A percentile compares a stretch with the other conserved stretches of the same genome.
phyloP scores from a whole-genome alignment of 164 flowering plant genomes.

The Vitis cinerea region DNA sequence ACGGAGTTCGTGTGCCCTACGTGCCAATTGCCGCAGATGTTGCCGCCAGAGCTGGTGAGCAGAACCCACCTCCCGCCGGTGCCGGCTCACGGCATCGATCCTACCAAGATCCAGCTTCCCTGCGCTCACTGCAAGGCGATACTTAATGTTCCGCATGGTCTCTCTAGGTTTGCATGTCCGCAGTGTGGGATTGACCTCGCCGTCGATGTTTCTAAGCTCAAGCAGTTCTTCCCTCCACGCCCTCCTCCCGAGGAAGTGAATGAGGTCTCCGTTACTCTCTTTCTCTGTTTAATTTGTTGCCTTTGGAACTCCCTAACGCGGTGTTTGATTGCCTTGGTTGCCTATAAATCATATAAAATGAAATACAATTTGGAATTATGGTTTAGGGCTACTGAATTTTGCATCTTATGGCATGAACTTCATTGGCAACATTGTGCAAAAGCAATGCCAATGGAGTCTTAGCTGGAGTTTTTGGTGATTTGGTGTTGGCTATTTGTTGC shows the following conservation, averaged over 20 bases:
- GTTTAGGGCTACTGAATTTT: too few relatives aligned
- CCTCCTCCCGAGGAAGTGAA: constrained; percentile 69
- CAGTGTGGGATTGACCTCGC: constrained; percentile 77
- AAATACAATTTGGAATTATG: too few relatives aligned
- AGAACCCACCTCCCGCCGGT: constrained; percentile 27
- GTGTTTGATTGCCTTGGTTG: too few relatives aligned
- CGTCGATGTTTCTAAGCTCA: constrained; percentile 59
- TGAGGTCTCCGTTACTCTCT: constrained; percentile 44
- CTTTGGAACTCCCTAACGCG: too few relatives aligned
- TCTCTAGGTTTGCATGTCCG: constrained; percentile 77
- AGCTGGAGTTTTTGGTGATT: too few relatives aligned
- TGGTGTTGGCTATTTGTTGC: too few relatives aligned
- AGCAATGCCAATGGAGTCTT: too few relatives aligned
- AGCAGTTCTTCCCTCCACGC: constrained; percentile 31
- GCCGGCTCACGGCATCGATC: constrained; percentile 89
- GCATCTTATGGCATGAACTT: too few relatives aligned
- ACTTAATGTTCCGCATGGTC: constrained; percentile 91
- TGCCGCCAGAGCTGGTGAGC: constrained; percentile 77
- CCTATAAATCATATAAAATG: too few relatives aligned
- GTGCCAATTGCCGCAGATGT: constrained; percentile 78
- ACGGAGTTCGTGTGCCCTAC: constrained; percentile 77
- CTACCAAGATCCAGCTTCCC: constrained; percentile 91
- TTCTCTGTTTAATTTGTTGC: not conserved
- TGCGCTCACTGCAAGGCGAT: constrained; percentile 90
- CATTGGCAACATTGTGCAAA: too few relatives aligned